Evolutionary conservation across 768 basidiomycete species (phyloP), one percentile per base, ranked within the genome.

Genomic region (Chlorophyllum brunneum): DNA sequence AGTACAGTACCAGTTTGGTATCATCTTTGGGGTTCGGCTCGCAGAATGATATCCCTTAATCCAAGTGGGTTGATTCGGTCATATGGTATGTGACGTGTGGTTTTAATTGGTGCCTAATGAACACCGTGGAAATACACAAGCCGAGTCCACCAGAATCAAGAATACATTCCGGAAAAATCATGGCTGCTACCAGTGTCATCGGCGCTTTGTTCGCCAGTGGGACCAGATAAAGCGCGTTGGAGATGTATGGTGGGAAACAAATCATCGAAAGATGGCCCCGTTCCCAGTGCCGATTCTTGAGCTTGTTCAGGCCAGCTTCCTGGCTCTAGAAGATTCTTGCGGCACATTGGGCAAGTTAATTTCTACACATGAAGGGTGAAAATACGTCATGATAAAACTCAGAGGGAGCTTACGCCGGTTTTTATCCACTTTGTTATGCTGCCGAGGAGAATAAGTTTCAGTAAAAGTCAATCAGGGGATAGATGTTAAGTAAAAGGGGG

Each of bases 371-470:
- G 11, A 20, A 42, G 4, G 20, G 11, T 13, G 22, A 27, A 33
- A 9, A 42, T 27, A 10, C 30, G 33, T 23, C 20, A 36, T 20
- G 18, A 24, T 30, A 38, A 23, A 33, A 7, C 15, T 43, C 6
- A 48, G 23, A 42, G 40, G 20, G 24, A 51, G 72, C 79, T 48
- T 61, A 86, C 85, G 39, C 78, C 81, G 44, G 76, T 76, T 20
- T 58, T 63, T 31, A 86, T 73, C 86, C 86, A 88, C 56, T 78
- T 80, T 5, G 73, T 71, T 43, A 88, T 83, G 64, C 85, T 87
- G 56, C 34, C 29, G 37, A 24, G 26, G 36, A 31, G 18, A 15
- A 31, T 26, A 13, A 48, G 36, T 37, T 51, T 40, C 11, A 44
- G 36, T 58, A 16, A 41, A 26, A 40, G 16, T 52, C 26, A 24